These are phyloP conservation scores for Fusarium transvaalense DNA, from an alignment of 2,329 filamentous ascomycete genomes.

Conservation along the genomic window DNA sequence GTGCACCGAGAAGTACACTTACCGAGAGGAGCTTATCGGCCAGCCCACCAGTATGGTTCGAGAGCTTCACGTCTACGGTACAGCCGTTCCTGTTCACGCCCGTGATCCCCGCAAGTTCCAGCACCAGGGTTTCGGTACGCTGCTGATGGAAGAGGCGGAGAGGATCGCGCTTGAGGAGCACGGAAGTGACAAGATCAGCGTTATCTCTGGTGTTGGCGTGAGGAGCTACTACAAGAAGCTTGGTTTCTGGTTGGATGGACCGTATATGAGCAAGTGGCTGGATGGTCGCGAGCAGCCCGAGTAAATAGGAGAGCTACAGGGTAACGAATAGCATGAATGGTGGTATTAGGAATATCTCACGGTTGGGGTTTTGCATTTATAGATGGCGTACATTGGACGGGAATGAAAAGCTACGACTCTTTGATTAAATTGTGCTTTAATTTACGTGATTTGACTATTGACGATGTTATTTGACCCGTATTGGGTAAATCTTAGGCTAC, in stretches of 20 bases:
- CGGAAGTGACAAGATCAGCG: constrained; percentile 91
- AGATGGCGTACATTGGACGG: constrained; percentile 39
- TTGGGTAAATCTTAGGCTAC: background rate
- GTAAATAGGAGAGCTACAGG: constrained; percentile 14
- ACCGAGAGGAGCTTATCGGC: constrained; percentile 84
- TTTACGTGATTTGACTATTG: background rate
- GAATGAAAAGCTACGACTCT: constrained; percentile 30
- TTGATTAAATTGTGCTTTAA: background rate
- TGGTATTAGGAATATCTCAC: constrained; percentile 34
- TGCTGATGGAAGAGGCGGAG: constrained; percentile 98
- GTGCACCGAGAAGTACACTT: constrained; percentile 92
- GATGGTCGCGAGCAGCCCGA: constrained; percentile 57
- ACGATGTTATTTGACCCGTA: too few relatives aligned
- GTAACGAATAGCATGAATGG: constrained; percentile 21
- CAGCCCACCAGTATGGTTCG: constrained; percentile 93
- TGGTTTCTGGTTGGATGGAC: constrained; percentile 93
- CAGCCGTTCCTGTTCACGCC: constrained; percentile 96
- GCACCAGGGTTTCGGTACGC: constrained; percentile 95
- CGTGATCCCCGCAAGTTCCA: constrained; percentile 97
- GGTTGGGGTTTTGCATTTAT: constrained; percentile 35
- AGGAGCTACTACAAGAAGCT: constrained; percentile 94
- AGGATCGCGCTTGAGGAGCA: constrained; percentile 95
- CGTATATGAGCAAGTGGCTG: constrained; percentile 80
- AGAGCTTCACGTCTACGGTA: constrained; percentile 96
- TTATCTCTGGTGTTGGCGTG: constrained; percentile 98